These are phyloP conservation scores for Botryotinia narcissicola DNA, from an alignment of 2,329 filamentous ascomycete genomes.

Conservation along the genomic window DNA sequence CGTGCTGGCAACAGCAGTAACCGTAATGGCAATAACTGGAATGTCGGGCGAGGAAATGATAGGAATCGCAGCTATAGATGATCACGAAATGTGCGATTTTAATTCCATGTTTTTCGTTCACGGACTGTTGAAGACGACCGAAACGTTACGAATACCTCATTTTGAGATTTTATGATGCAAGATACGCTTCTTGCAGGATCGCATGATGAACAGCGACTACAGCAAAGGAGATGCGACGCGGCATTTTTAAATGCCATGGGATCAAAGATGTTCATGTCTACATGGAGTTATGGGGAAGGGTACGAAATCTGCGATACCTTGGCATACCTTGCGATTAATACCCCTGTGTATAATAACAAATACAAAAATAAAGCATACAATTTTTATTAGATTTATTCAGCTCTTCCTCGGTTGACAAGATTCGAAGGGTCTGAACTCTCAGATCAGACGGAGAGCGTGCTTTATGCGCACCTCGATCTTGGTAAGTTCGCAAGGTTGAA, in stretches of 20 bases:
- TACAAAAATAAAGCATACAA: not conserved
- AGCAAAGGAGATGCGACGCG: not conserved
- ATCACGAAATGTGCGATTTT: constrained; percentile 12
- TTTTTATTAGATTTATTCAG: not conserved
- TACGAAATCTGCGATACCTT: constrained; percentile 4
- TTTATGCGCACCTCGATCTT: not conserved
- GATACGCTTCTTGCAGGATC: not conserved
- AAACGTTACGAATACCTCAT: constrained; percentile 3
- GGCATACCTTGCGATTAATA: not conserved
- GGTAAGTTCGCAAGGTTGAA: not conserved
- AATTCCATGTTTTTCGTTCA: not conserved
- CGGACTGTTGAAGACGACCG: not conserved
- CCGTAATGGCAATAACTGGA: constrained; percentile 28
- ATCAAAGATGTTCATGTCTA: constrained; percentile 10
- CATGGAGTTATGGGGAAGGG: constrained; percentile 11
- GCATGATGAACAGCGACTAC: constrained; percentile 5
- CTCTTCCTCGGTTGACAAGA: not conserved
- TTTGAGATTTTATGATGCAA: constrained; percentile 9
- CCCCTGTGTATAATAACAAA: constrained; percentile 12
- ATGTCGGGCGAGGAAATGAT: constrained; percentile 26
- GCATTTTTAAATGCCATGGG: not conserved
- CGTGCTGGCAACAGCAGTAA: constrained; percentile 21
- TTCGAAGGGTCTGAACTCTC: not conserved
- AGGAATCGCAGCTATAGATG: constrained; percentile 32
- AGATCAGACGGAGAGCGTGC: not conserved